Percentiles rank a stretch among this genome's conserved stretches.
Evolutionary conservation across 306 rosid genomes (phyloP).

Genomic region (Fagus crenata): DNA sequence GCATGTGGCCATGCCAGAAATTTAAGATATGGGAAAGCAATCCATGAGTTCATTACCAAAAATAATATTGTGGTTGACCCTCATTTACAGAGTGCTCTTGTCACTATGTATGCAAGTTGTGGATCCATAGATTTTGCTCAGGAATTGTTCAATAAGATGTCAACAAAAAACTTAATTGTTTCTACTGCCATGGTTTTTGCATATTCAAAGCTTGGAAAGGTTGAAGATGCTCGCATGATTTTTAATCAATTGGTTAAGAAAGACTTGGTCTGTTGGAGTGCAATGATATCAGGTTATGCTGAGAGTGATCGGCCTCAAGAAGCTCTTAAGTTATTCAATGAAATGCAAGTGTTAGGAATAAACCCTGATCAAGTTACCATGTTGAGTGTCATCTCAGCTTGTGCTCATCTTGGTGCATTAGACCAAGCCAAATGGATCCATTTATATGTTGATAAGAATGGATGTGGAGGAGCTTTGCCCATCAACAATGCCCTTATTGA

Average conservation of each 20-base stretch:
- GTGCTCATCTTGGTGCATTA: constrained; percentile 65
- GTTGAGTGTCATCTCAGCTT: constrained; percentile 75
- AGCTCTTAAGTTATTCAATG: constrained; percentile 63
- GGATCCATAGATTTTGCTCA: constrained; percentile 73
- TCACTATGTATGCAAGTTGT: constrained; percentile 67
- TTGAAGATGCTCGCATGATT: constrained; percentile 55
- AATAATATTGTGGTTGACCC: constrained; percentile 37
- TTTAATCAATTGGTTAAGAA: constrained; percentile 64
- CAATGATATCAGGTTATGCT: constrained; percentile 79
- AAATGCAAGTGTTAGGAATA: constrained; percentile 48
- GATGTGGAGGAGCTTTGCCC: constrained; percentile 51
- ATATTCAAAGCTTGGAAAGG: constrained; percentile 57
- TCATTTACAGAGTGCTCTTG: constrained; percentile 61
- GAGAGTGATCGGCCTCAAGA: constrained; percentile 74
- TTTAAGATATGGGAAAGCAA: constrained; percentile 38
- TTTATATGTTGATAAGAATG: constrained; percentile 50
- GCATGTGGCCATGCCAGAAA: constrained; percentile 62
- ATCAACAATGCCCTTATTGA: constrained; percentile 71
- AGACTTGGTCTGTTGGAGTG: constrained; percentile 81
- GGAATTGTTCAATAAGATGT: constrained; percentile 44
- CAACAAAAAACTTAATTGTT: constrained; percentile 51
- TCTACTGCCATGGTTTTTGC: constrained; percentile 80
- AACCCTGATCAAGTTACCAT: constrained; percentile 70
- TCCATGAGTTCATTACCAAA: constrained; percentile 45
- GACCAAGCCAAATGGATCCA: constrained; percentile 62